Base-by-base conservation (phyloP, 371 early-diverging fungal genomes). In the Vittaforma corneae region DNA sequence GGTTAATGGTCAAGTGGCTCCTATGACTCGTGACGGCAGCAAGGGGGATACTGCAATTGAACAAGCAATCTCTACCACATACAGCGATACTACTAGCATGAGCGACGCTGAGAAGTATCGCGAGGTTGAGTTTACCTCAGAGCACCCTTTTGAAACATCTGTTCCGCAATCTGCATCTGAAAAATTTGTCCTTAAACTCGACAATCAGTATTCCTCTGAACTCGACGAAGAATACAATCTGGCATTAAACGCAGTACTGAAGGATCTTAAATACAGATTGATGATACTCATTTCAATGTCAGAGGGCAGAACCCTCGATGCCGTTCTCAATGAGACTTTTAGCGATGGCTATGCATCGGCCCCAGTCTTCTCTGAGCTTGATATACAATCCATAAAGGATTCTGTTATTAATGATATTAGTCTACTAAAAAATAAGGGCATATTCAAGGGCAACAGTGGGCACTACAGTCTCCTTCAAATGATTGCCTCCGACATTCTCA, bases 391-490 rank as follows among this genome's bases (percentile, higher is more conserved):
- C n/a, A 22, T 64, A 28, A 59, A 61, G 29, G 71, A 74, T 51
- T 50, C 70, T 3, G 67, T 60, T 32, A 63, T 64, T 60, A 38
- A 71, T 37, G 71, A 69, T 48, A 6, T 11, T n/a, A 6, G 11
- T 6, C 9, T 9, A 20, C 50, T 26, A 6, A 6, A 9, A 11
- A 26, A 38, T 5, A 63, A 55, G 40, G 70, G 68, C 0, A 53
- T 67, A 16, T 42, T 68, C 2, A 32, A 48, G 24, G 63, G 51
- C 32, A 4, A 20, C 22, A 58, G 59, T 40, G 37, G 37, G 20
- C 76, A 74, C 55, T 28, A 22, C 37, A 75, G 75, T 24, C 61
- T 79, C 1, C 62, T 79, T 2, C 9, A 35, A 11, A 62, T 77
- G 65, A 22, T 73, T 33, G 73, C 70, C 1, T 24, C 63, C 0